Evolutionary conservation across 805 yeast genomes (phyloP), one percentile per base, ranked within the genome.

Genomic region (Lipomyces spencermartinsiae): DNA sequence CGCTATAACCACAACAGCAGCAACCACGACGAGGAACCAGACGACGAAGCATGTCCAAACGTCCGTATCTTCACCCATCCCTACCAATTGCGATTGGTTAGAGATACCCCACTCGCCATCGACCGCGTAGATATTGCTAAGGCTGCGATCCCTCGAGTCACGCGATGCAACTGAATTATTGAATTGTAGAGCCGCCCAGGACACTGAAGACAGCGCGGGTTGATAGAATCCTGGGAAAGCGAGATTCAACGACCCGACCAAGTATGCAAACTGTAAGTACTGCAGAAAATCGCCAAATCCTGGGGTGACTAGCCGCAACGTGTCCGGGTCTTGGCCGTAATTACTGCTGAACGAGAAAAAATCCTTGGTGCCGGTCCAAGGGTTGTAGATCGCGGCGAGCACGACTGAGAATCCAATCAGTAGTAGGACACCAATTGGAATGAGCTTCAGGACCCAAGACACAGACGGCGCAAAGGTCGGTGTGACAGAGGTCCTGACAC

Each of bases 221-320:
- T 84, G 89, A 67, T 83, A 85, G 73, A 85, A 87, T 0, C 89
- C 91, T 0, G 93, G 92, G 71, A 85, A 89, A 33, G 80, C 78
- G 22, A 89, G 74, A 70, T 59, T 70, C 35, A 89, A 78, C 3
- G 86, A 89, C 5, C 84, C 85, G 71, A 85, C 80, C 74, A 87
- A 85, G 56, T 86, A 82, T 0, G 87, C 84, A 78, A 84, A 88
- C 74, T 89, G 92, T 43, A 87, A 74, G 75, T 87, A 88, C 22
- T 81, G 76, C 1, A 88, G 70, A 56, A 84, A 81, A 49, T 85
- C 85, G 3, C 79, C 78, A 8, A 82, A 80, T 12, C 84, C 82
- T 0, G 91, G 89, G 59, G 85, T 86, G 54, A 76, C 66, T 58
- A 87, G 73, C 62, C 88, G 87, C 56, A 82, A 80, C 49, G 88